phyloP scores from a whole-genome alignment of 345 rosid genomes.

The Trapa bicornis region DNA sequence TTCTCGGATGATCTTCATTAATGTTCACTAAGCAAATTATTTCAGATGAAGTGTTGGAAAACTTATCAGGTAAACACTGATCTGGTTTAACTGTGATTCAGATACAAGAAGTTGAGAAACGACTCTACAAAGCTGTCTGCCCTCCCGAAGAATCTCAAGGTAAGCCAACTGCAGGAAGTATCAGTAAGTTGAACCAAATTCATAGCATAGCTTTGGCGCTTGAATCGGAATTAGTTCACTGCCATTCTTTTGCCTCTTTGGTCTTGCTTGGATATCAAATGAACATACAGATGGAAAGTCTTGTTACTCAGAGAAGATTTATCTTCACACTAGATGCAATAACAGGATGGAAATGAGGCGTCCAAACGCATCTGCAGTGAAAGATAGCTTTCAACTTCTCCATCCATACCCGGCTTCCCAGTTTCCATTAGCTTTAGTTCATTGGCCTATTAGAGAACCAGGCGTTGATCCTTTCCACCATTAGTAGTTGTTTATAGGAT shows the following conservation, averaged over 20 bases:
- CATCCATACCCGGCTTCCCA: not conserved
- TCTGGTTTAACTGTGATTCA: slow-evolving; percentile 8
- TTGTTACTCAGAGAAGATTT: not conserved
- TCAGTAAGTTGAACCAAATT: not conserved
- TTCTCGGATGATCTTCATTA: not conserved
- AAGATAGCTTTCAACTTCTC: slow-evolving; percentile 28
- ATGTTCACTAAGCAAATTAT: slow-evolving; percentile 1
- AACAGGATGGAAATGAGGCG: slow-evolving; percentile 91
- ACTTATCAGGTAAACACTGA: not conserved
- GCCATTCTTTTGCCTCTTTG: not conserved
- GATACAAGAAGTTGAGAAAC: slow-evolving; percentile 59
- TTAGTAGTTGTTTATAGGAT: not conserved
- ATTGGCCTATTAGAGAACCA: not conserved
- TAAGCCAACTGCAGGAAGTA: slow-evolving; percentile 9
- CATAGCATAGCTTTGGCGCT: not conserved
- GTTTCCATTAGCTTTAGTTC: not conserved
- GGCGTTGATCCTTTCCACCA: not conserved
- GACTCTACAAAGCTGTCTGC: slow-evolving; percentile 35
- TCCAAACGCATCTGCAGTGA: slow-evolving; percentile 96
- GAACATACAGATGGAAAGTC: not conserved
- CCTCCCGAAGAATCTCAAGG: slow-evolving; percentile 53
- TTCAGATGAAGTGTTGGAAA: not conserved
- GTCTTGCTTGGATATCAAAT: not conserved
- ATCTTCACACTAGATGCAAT: not conserved
- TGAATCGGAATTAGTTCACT: not conserved